These are phyloP conservation scores for Nakaseomyces kungkrabaensis DNA, from an alignment of 1,139 yeast species.

Conservation along the genomic window DNA sequence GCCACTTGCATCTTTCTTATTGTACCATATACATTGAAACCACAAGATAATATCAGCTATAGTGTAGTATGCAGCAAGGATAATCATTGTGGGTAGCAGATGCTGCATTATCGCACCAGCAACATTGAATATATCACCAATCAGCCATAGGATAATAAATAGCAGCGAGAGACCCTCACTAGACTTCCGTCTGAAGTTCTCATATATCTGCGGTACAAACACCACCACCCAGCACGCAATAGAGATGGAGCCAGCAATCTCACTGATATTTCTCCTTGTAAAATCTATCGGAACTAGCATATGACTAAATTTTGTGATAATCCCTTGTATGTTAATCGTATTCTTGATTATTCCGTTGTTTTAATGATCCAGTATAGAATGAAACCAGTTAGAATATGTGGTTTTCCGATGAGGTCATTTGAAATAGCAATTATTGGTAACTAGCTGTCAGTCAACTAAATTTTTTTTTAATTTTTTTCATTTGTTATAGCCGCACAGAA, in stretches of 20 bases:
- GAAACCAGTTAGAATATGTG: too few species aligned
- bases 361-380: too few species aligned
- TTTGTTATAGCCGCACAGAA: too few species aligned
- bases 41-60: slow-evolving; percentile 77
- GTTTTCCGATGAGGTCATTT: too few species aligned
- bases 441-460: too few species aligned
- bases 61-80: slow-evolving; percentile 84
- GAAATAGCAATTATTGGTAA: too few species aligned
- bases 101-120: slow-evolving; percentile 82
- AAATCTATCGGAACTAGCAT: slow-evolving; percentile 47
- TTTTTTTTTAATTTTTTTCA: too few species aligned
- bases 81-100: slow-evolving; percentile 84
- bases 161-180: slow-evolving; percentile 78
- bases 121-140: slow-evolving; percentile 86
- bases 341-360: too few species aligned
- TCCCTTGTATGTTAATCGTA: too few species aligned
- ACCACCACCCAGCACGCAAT: slow-evolving; percentile 97
- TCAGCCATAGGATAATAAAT: slow-evolving; percentile 77
- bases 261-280: slow-evolving; percentile 70
- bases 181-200: slow-evolving; percentile 72
- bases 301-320: not conserved
- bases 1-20: slow-evolving; percentile 25
- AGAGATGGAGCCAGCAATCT: slow-evolving; percentile 84
- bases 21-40: slow-evolving; percentile 72
- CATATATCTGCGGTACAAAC: slow-evolving; percentile 93